These are phyloP conservation scores for Drosera spatulata DNA, from an alignment of 179 eudicot species.

Conservation along the genomic window DNA sequence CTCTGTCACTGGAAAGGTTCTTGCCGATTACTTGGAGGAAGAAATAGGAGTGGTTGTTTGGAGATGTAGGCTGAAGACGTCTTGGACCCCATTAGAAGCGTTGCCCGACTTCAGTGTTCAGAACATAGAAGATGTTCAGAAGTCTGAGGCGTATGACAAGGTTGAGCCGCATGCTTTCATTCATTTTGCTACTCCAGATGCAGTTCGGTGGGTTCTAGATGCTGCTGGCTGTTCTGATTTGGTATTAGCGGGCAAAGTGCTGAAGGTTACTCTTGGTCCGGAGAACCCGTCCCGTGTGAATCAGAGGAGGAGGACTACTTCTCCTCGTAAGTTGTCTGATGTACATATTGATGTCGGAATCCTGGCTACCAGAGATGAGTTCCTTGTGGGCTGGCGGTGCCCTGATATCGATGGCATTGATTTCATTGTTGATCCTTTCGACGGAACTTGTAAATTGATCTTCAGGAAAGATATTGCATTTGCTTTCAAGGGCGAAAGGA, in stretches of 20 bases:
- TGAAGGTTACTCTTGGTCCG: slow-evolving; percentile 56
- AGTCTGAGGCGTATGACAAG: slow-evolving; percentile 31
- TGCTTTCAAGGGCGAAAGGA: slow-evolving; percentile 30
- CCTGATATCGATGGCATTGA: slow-evolving; percentile 37
- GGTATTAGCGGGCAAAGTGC: slow-evolving; percentile 12
- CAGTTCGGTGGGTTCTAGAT: slow-evolving; percentile 36
- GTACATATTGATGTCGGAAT: slow-evolving; percentile 52
- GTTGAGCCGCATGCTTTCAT: slow-evolving; percentile 84
- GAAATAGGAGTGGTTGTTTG: slow-evolving; percentile 42
- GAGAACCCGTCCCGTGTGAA: slow-evolving; percentile 53
- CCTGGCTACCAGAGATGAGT: slow-evolving; percentile 35
- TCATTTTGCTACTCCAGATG: slow-evolving; percentile 50
- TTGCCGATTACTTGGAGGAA: slow-evolving; percentile 48
- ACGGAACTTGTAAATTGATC: slow-evolving; percentile 46
- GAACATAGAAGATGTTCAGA: slow-evolving; percentile 17
- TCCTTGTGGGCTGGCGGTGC: slow-evolving; percentile 69
- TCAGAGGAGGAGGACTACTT: slow-evolving; percentile 38
- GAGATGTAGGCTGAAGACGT: slow-evolving; percentile 87
- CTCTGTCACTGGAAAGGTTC: slow-evolving; percentile 47
- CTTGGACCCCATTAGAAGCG: slow-evolving; percentile 72
- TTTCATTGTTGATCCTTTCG: slow-evolving; percentile 74
- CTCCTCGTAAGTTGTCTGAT: slow-evolving; percentile 44
- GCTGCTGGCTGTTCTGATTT: slow-evolving; percentile 40
- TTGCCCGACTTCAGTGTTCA: slow-evolving; percentile 35
- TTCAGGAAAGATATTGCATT: slow-evolving; percentile 51